phyloP scores from a whole-genome alignment of 306 rosid genomes.

The cucumber (Cucumis sativus) region Cucumber_9930_V3 NC_026659.2:22897001-22897500 shows the following conservation, averaged over 20 bases:
- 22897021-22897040: too few relatives aligned
- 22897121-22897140: background rate
- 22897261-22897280: conserved; percentile 78
- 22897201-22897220: conserved; percentile 45
- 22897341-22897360: conserved; percentile 16
- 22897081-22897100: background rate
- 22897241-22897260: conserved; percentile 62
- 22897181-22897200: conserved; percentile 48
- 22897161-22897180: conserved; percentile 82
- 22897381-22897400: background rate
- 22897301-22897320: conserved; percentile 97
- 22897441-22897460: conserved; percentile 77
- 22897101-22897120: background rate
- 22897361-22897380: conserved; percentile 6
- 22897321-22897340: conserved; percentile 83
- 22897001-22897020: too few relatives aligned
- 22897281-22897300: conserved; percentile 69
- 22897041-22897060: too few relatives aligned
- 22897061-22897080: too few relatives aligned
- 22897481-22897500: conserved; percentile 85
- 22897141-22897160: conserved; percentile 25
- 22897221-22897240: conserved; percentile 70
- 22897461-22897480: conserved; percentile 86
- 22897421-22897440: conserved; percentile 56
- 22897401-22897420: background rate